These are phyloP conservation scores for Leucocoprinus birnbaumii DNA, from an alignment of 768 basidiomycete genomes.

Conservation along the genomic window DNA sequence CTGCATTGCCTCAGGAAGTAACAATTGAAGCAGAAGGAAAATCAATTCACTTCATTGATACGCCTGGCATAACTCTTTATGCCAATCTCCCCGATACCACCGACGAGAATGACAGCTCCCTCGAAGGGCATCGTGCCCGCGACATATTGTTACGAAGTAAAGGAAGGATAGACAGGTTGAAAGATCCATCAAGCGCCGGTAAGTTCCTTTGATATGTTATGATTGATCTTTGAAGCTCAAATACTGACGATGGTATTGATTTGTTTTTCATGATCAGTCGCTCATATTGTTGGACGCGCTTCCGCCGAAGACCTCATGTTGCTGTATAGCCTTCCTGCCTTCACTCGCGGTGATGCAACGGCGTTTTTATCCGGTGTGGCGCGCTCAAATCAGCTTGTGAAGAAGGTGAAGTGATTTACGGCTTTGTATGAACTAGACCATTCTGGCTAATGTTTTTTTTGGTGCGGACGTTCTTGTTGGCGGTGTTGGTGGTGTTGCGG, in stretches of 20 bases:
- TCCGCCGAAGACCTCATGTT: slow-evolving; percentile 85
- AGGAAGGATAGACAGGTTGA: slow-evolving; percentile 82
- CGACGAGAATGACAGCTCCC: slow-evolving; percentile 32
- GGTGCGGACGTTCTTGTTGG: too few species aligned
- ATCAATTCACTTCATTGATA: slow-evolving; percentile 74
- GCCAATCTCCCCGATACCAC: slow-evolving; percentile 42
- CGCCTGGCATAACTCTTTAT: slow-evolving; percentile 66
- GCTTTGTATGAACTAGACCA: not conserved
- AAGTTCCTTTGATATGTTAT: slow-evolving; percentile 25
- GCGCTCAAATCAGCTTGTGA: slow-evolving; percentile 69
- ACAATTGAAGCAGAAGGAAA: slow-evolving; percentile 43
- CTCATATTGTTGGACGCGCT: slow-evolving; percentile 65
- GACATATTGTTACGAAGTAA: slow-evolving; percentile 80
- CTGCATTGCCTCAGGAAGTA: slow-evolving; percentile 62
- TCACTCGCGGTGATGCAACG: slow-evolving; percentile 59
- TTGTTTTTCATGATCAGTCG: slow-evolving; percentile 37
- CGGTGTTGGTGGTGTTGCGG: too few species aligned
- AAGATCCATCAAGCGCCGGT: slow-evolving; percentile 75
- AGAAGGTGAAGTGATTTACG: slow-evolving; percentile 55
- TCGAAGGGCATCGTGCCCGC: slow-evolving; percentile 43
- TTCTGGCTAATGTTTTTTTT: too few species aligned
- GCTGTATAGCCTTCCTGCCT: slow-evolving; percentile 82
- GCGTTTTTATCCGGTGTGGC: slow-evolving; percentile 80
- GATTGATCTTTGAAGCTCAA: slow-evolving; percentile 1
- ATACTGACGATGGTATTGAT: too few species aligned